phyloP scores from a whole-genome alignment of 2,329 filamentous ascomycete genomes.

The Amauroascus verrucosus region DNA sequence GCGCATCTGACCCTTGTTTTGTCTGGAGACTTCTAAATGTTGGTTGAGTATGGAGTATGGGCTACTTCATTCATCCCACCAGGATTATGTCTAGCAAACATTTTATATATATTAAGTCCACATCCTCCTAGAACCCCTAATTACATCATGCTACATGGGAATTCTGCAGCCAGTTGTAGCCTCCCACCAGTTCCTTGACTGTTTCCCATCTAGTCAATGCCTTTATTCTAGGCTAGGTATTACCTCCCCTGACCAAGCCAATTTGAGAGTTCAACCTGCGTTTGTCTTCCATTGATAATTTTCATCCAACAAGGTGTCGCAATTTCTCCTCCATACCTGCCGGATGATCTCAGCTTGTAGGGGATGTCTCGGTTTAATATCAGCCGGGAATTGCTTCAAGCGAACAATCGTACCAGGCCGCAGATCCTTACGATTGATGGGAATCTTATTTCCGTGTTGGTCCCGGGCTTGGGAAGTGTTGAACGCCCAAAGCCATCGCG shows the following conservation, averaged over 20 bases:
- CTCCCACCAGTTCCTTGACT: neutral
- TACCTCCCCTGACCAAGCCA: neutral
- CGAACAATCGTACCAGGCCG: neutral
- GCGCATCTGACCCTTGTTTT: no score
- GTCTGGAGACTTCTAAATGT: no score
- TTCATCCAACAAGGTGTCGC: slow-evolving; percentile 3
- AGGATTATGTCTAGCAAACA: neutral
- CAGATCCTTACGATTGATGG: neutral
- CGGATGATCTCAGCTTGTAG: neutral
- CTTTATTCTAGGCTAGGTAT: neutral
- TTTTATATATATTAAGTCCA: neutral
- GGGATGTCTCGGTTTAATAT: neutral
- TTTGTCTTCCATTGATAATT: slow-evolving; percentile 6
- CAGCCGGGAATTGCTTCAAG: slow-evolving; percentile 1
- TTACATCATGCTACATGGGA: neutral
- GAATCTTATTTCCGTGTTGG: neutral
- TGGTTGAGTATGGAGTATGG: neutral
- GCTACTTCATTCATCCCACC: neutral
- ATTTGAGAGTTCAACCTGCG: neutral
- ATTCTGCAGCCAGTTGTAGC: neutral
- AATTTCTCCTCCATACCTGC: slow-evolving; percentile 2
- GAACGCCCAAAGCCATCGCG: slow-evolving; percentile 44
- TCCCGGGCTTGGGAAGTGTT: slow-evolving; percentile 11
- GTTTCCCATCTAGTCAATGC: neutral
- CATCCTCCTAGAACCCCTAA: neutral